Evolutionary conservation across 805 yeast genomes (phyloP).

Genomic region (Cyberlindnera euphorbiiphila): DNA sequence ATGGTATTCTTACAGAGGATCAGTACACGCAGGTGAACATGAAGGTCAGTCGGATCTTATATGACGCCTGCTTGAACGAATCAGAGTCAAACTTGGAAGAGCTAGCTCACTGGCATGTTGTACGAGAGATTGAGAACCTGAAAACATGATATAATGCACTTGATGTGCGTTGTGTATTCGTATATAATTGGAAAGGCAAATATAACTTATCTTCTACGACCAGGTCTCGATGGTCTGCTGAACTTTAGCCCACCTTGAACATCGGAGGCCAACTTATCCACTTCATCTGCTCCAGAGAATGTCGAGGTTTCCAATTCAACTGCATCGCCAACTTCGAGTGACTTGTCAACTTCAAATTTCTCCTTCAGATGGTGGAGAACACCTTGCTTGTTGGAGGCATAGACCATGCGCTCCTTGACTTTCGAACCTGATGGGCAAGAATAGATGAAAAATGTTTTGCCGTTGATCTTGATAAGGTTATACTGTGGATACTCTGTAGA

Average conservation of each 20-base stretch:
- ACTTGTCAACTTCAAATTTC: conserved; percentile 31
- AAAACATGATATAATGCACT: no score
- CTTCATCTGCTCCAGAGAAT: conserved; percentile 29
- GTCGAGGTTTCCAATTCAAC: conserved; percentile 59
- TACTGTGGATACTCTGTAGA: conserved; percentile 50
- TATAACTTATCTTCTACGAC: conserved; percentile 37
- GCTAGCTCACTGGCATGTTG: conserved; percentile 18
- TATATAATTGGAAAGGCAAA: background rate
- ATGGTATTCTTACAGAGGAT: conserved; percentile 31
- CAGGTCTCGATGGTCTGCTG: conserved; percentile 69
- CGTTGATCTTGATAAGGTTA: conserved; percentile 45
- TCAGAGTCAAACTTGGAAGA: conserved; percentile 10
- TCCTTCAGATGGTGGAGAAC: conserved; percentile 47
- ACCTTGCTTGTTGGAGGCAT: conserved; percentile 76
- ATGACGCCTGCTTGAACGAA: conserved; percentile 32
- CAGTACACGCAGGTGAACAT: conserved; percentile 60
- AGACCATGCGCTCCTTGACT: conserved; percentile 88
- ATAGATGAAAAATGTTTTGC: conserved; percentile 58
- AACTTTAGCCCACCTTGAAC: conserved; percentile 34
- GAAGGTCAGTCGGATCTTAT: conserved; percentile 56
- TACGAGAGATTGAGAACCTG: conserved; percentile 3
- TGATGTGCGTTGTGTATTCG: background rate
- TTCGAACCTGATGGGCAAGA: conserved; percentile 88
- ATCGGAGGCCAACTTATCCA: conserved; percentile 14
- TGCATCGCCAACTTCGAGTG: conserved; percentile 70